Percentiles rank a stretch among this genome's conserved stretches.
These are phyloP conservation scores for Podosphaera xanthii DNA, from an alignment of 2,329 filamentous ascomycete species.

Conservation along the genomic window DNA sequence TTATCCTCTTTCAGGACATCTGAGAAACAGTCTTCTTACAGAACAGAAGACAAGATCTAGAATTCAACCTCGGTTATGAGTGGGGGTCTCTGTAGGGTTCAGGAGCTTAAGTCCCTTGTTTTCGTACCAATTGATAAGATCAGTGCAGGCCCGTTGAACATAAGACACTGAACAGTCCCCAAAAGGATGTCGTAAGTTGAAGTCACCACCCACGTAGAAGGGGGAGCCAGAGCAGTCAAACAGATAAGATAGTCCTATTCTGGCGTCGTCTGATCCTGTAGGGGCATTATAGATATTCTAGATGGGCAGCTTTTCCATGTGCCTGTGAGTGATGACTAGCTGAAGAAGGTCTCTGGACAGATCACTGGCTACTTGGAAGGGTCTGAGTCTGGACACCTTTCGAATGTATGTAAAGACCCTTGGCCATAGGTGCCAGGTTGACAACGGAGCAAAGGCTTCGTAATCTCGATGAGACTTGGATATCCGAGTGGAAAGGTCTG, in stretches of 20 bases:
- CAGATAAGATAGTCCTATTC: background rate
- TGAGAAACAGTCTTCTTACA: too few relatives aligned
- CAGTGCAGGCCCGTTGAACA: too few relatives aligned
- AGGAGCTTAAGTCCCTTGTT: background rate
- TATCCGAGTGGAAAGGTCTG: background rate
- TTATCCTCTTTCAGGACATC: too few relatives aligned
- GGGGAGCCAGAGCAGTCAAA: background rate
- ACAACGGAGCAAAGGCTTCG: too few relatives aligned
- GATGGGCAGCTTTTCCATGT: background rate
- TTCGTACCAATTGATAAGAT: background rate
- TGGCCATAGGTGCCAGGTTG: too few relatives aligned
- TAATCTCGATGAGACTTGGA: background rate
- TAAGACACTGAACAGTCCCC: too few relatives aligned
- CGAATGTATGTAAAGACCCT: too few relatives aligned
- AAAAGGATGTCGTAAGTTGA: too few relatives aligned
- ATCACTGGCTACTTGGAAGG: background rate
- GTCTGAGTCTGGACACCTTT: too few relatives aligned
- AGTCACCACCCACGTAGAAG: too few relatives aligned
- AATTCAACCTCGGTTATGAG: background rate
- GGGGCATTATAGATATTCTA: background rate
- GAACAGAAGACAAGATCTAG: background rate
- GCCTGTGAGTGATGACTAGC: background rate
- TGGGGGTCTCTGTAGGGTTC: background rate
- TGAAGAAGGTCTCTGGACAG: background rate
- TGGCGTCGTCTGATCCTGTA: background rate